These are phyloP conservation scores for Zasmidium cellare DNA, from an alignment of 2,329 filamentous ascomycete species.

Conservation along the genomic window DNA sequence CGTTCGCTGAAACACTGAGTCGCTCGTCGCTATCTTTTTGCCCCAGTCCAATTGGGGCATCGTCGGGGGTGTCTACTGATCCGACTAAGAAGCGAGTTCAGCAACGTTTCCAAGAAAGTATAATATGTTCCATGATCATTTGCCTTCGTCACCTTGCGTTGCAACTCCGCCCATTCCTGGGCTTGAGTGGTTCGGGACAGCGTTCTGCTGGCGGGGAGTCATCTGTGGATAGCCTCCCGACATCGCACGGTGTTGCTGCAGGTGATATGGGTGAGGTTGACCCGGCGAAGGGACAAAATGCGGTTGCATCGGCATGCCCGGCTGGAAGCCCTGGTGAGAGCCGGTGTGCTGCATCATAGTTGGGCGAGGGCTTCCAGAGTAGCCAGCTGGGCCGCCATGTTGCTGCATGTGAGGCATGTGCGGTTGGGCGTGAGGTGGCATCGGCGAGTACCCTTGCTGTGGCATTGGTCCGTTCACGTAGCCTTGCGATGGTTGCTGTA, in stretches of 20 bases:
- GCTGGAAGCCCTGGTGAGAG: slow-evolving; percentile 77
- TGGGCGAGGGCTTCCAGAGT: slow-evolving; percentile 79
- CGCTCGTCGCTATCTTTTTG: no score
- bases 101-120: not conserved
- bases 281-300: slow-evolving; percentile 23
- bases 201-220: slow-evolving; percentile 36
- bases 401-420: slow-evolving; percentile 46
- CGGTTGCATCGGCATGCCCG: slow-evolving; percentile 21
- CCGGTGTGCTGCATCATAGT: slow-evolving; percentile 93
- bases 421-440: slow-evolving; percentile 65
- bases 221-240: slow-evolving; percentile 35
- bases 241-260: slow-evolving; percentile 30
- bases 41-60: no score
- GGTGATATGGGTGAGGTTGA: slow-evolving; percentile 27
- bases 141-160: slow-evolving; percentile 30
- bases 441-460: slow-evolving; percentile 73
- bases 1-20: no score
- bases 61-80: no score
- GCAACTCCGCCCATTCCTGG: slow-evolving; percentile 27
- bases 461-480: slow-evolving; percentile 70
- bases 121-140: slow-evolving; percentile 23
- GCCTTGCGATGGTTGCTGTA: slow-evolving; percentile 67
- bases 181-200: slow-evolving; percentile 31
- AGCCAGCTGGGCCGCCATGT: slow-evolving; percentile 53
- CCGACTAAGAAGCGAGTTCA: not conserved